Base-by-base conservation (phyloP, 768 basidiomycete species). In the Mycena maculata region DNA sequence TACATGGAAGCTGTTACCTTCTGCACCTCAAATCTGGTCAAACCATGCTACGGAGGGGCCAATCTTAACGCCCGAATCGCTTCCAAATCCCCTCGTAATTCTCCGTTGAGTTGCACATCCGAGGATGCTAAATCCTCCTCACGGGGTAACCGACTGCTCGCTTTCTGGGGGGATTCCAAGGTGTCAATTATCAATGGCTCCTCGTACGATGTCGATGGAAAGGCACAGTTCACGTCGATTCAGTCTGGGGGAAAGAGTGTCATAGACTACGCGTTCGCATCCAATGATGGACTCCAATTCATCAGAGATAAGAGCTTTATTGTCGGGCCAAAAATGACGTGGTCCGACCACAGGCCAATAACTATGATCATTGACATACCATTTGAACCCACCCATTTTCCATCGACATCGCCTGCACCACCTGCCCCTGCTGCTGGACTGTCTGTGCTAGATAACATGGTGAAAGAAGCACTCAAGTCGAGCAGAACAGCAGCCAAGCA, bases 141-240 rank as follows among this genome's bases (percentile, higher is more conserved):
- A 1, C 45, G 58, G 0, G 58, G 58, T 0, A n/a, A n/a, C 3
- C 38, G 58, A 44, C 25, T 60, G 1, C 30, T 58, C 1, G 18
- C 16, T 13, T 20, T 47, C 4, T 58, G 57, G 7, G 22, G 16
- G 4, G 36, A 49, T 11, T 4, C 22, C 13, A 12, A 9, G 8
- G 22, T 49, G 45, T 36, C 45, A 9, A 49, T 60, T 6, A 45
- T 60, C 3, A 60, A 60, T 44, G 58, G 58, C 2, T 47, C 58
- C 2, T 25, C 23, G 2, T 12, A 27, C 8, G 58, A 60, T 15
- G 30, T 18, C 3, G 11, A n/a, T 9, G 12, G n/a, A 8, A 16
- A 22, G 1, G 58, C 30, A 0, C 25, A 28, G 1, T 49, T 48
- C 20, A 60, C 58, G 7, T 60, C 58, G 1, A 36, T 60, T 20